Conservation (phyloP, 2,329 filamentous ascomycete species). For the Arachnomyces sp. region DNA sequence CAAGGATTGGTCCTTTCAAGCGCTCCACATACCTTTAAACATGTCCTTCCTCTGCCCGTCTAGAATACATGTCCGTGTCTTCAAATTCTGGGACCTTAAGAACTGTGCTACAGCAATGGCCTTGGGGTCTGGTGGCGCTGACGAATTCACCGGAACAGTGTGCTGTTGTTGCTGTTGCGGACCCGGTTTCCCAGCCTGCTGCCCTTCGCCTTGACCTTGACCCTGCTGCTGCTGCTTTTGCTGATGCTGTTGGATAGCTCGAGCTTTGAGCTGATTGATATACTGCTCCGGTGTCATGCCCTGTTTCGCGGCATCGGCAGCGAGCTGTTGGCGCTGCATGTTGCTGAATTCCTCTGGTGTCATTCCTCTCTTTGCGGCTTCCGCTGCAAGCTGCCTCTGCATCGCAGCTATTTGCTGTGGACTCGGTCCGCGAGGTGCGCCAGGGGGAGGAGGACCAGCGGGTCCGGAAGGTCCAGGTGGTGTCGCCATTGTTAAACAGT, state of each 20-base stretch:
- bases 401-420: slow-evolving; percentile 81
- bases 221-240: slow-evolving; percentile 29
- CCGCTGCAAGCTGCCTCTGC: slow-evolving; percentile 71
- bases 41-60: slow-evolving; percentile 97
- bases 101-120: slow-evolving; percentile 86
- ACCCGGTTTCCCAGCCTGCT: slow-evolving; percentile 22
- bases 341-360: slow-evolving; percentile 77
- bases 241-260: slow-evolving; percentile 31
- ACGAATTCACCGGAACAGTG: slow-evolving; percentile 41
- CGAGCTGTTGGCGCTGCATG: slow-evolving; percentile 41
- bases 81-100: slow-evolving; percentile 73
- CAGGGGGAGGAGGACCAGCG: slow-evolving; percentile 18
- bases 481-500: too few species aligned
- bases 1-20: not conserved
- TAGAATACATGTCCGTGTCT: slow-evolving; percentile 82
- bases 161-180: slow-evolving; percentile 33
- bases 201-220: slow-evolving; percentile 30
- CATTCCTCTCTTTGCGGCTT: slow-evolving; percentile 79
- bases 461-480: slow-evolving; percentile 1
- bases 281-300: slow-evolving; percentile 46
- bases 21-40: slow-evolving; percentile 67
- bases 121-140: slow-evolving; percentile 70
- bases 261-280: slow-evolving; percentile 37
- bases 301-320: slow-evolving; percentile 44
- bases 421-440: slow-evolving; percentile 47